phyloP scores from a whole-genome alignment of 73 alveolate species.

The Tetrahymena elliotti region DNA sequence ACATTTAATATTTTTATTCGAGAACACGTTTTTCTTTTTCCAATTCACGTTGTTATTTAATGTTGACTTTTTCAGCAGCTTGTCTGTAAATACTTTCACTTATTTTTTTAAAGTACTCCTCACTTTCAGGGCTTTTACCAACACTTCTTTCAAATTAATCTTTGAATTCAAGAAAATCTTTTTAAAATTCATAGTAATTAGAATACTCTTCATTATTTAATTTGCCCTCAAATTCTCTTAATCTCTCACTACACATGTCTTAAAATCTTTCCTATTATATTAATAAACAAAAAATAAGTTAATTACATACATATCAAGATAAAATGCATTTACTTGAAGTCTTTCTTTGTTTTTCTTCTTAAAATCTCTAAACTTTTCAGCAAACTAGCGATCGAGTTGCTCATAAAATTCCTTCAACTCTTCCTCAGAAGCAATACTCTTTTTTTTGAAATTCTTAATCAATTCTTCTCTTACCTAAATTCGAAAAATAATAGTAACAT shows the following conservation, averaged over 20 bases:
- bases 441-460: slow-evolving; percentile 9
- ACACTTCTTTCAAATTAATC: slow-evolving; percentile 23
- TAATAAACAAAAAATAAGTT: not conserved
- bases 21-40: slow-evolving; percentile 10
- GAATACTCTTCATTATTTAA: slow-evolving; percentile 32
- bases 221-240: not conserved
- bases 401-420: slow-evolving; percentile 20
- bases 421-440: slow-evolving; percentile 35
- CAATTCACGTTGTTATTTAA: not conserved
- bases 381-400: slow-evolving; percentile 1
- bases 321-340: not conserved
- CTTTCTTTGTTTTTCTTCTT: slow-evolving; percentile 25
- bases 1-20: not conserved
- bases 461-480: slow-evolving; percentile 1
- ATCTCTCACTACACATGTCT: not conserved
- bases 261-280: not conserved
- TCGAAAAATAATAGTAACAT: not conserved
- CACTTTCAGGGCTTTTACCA: slow-evolving; percentile 11
- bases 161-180: slow-evolving; percentile 27
- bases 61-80: slow-evolving; percentile 29
- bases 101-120: slow-evolving; percentile 15
- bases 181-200: slow-evolving; percentile 29
- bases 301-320: not conserved
- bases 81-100: slow-evolving; percentile 17
- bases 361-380: slow-evolving; percentile 27